phyloP scores from a whole-genome alignment of 2,329 filamentous ascomycete species.

The Penicillium verrucosum region DNA sequence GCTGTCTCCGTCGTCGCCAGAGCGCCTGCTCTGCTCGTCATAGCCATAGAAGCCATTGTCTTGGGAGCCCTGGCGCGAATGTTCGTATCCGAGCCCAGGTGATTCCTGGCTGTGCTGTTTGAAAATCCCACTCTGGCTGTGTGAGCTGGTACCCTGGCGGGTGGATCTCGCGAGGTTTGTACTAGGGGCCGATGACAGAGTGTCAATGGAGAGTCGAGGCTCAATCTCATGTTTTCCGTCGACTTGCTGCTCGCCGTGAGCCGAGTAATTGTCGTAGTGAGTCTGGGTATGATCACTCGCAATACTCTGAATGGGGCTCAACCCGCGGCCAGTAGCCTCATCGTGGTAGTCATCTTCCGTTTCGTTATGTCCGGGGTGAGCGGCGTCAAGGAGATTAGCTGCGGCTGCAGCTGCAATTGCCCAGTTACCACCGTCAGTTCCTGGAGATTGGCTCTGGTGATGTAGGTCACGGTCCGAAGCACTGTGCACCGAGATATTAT shows the following conservation, averaged over 20 bases:
- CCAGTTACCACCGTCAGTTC: conserved; percentile 34
- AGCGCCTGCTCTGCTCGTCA: conserved; percentile 55
- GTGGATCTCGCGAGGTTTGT: conserved; percentile 56
- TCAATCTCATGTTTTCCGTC: conserved; percentile 58
- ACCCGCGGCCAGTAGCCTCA: conserved; percentile 64
- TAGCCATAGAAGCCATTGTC: conserved; percentile 29
- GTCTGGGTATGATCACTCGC: conserved; percentile 77
- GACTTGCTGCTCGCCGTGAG: not conserved
- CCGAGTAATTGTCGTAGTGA: conserved; percentile 33
- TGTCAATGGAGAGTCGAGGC: conserved; percentile 54
- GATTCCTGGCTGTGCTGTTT: conserved; percentile 39
- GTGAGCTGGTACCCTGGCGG: conserved; percentile 52
- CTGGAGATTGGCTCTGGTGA: conserved; percentile 34
- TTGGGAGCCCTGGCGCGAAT: conserved; percentile 27
- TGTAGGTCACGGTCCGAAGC: conserved; percentile 46
- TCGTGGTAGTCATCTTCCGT: conserved; percentile 52
- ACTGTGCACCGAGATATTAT: conserved; percentile 49
- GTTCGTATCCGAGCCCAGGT: conserved; percentile 40
- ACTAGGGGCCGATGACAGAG: conserved; percentile 57
- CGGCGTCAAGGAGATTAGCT: conserved; percentile 34
- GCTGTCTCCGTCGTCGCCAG: conserved; percentile 52
- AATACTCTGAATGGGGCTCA: conserved; percentile 90
- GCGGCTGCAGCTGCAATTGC: conserved; percentile 42
- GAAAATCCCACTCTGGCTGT: conserved; percentile 50
- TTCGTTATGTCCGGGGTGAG: conserved; percentile 49